These are phyloP conservation scores for Podospora fimiseda DNA, from an alignment of 495 filamentous ascomycete genomes.

Conservation along the genomic window DNA sequence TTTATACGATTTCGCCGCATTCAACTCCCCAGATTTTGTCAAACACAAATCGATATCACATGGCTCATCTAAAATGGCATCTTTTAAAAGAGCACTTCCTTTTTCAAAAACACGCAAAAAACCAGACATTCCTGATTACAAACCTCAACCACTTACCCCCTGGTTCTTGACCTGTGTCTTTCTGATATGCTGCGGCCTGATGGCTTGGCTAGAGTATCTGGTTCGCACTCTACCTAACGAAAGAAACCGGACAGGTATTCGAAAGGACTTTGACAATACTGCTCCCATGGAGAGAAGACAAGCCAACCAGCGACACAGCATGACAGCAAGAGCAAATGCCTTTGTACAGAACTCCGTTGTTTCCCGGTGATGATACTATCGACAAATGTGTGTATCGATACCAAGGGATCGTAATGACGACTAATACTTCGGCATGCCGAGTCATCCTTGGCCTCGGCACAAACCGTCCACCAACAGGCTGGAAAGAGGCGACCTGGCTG, in stretches of 20 bases:
- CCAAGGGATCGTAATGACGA: conserved; percentile 1
- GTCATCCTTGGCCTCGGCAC: not conserved
- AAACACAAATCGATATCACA: too few species aligned
- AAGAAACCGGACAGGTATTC: not conserved
- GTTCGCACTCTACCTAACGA: not conserved
- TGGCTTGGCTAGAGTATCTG: not conserved
- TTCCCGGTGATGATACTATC: not conserved
- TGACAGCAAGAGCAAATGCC: not conserved
- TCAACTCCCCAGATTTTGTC: too few species aligned
- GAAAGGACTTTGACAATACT: not conserved
- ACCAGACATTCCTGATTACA: not conserved
- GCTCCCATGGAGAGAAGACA: not conserved
- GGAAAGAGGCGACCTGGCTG: not conserved
- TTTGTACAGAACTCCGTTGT: not conserved
- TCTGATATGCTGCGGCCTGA: not conserved
- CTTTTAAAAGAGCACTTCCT: too few species aligned
- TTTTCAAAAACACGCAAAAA: too few species aligned
- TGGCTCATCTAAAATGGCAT: too few species aligned
- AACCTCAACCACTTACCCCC: not conserved
- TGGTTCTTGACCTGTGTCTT: not conserved
- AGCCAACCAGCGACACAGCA: not conserved
- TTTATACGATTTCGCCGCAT: too few species aligned
- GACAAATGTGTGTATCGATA: conserved; percentile 3
- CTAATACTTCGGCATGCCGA: not conserved
- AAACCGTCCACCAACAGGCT: not conserved